Evolutionary conservation across 2,329 filamentous ascomycete genomes (phyloP).

Genomic region (Aspergillus versicolor): DNA sequence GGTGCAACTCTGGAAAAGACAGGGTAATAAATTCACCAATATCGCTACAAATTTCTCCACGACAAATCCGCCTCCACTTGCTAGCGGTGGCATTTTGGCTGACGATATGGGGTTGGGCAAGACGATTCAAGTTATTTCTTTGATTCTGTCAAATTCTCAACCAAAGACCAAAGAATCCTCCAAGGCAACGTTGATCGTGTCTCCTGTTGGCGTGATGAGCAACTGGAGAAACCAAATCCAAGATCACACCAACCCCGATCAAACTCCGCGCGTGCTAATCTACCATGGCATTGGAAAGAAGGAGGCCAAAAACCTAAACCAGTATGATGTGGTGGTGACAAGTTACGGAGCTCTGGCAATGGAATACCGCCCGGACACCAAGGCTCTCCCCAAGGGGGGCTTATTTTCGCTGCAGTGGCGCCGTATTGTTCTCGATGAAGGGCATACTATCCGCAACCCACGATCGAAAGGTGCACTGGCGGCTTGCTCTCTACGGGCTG

Average conservation of each 20-base stretch:
- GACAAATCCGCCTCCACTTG: constrained; percentile 58
- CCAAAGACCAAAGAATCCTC: constrained; percentile 45
- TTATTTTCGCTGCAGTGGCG: constrained; percentile 70
- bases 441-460: constrained; percentile 77
- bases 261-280: constrained; percentile 64
- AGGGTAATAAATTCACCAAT: constrained; percentile 57
- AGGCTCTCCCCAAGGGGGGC: constrained; percentile 48
- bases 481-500: constrained; percentile 64
- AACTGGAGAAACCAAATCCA: constrained; percentile 83
- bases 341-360: constrained; percentile 75
- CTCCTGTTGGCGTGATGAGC: constrained; percentile 82
- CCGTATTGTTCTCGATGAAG: constrained; percentile 78
- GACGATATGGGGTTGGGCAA: constrained; percentile 95
- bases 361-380: constrained; percentile 58
- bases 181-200: constrained; percentile 73
- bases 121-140: constrained; percentile 79
- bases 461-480: constrained; percentile 70
- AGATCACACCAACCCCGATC: constrained; percentile 66
- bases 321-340: constrained; percentile 76
- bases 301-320: constrained; percentile 57
- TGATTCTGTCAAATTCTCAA: constrained; percentile 62
- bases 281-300: constrained; percentile 69
- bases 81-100: constrained; percentile 79
- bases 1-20: constrained; percentile 75
- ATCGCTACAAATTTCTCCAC: constrained; percentile 70